Evolutionary conservation across 108 stramenopile species (phyloP).

Genomic region (Cyclotella kingstonii): DNA sequence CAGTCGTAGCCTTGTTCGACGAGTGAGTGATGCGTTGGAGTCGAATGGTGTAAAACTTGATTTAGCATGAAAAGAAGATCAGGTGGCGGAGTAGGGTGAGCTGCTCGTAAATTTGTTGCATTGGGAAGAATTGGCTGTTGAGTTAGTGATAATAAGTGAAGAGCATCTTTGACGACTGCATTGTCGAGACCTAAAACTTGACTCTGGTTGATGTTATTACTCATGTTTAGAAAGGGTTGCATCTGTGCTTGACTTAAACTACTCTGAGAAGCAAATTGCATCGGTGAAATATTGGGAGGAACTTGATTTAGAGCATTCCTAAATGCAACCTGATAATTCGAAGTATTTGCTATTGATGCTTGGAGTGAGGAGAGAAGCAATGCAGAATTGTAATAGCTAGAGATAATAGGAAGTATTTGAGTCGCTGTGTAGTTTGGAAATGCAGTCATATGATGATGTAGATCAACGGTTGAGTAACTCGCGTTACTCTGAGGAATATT

Average conservation of each 20-base stretch:
- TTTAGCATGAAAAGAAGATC: not conserved
- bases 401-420: conserved; percentile 7
- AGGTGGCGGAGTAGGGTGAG: no score
- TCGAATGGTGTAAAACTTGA: not conserved
- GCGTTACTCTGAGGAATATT: no score
- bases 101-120: not conserved
- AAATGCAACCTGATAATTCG: not conserved
- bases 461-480: no score
- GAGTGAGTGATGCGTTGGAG: not conserved
- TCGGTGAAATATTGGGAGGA: not conserved
- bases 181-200: not conserved
- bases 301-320: not conserved
- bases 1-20: not conserved
- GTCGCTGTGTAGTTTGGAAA: no score
- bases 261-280: not conserved
- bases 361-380: conserved; percentile 1
- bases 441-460: no score
- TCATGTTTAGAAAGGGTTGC: not conserved
- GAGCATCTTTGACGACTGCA: not conserved
- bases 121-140: not conserved
- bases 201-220: not conserved
- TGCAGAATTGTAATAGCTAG: not conserved
- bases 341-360: not conserved
- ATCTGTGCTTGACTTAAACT: no score
- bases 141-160: not conserved